Evolutionary conservation across 306 rosid species (phyloP), one percentile per base, ranked within the genome.

Genomic region (Neltuma alba): DNA sequence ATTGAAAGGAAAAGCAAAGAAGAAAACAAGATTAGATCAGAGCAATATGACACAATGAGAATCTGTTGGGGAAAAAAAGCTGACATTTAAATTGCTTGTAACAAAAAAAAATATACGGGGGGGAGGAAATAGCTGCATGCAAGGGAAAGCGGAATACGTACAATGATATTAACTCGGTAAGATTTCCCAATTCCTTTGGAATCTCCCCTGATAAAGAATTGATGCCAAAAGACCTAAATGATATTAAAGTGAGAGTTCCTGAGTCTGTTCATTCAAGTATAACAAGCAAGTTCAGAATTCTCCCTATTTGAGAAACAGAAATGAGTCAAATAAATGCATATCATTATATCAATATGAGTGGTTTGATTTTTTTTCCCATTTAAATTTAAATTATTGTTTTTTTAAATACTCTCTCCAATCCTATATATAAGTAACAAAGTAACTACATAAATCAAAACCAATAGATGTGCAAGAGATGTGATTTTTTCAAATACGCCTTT

Each of bases 201-300:
- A 94, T 82, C 85, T 80, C 85, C 62, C 98, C 96, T 27, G 97
- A 92, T 18, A 92, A 77, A 41, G 88, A 76, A 83, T 94, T 94
- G 66, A 82, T 80, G 80, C 93, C 92, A 15, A 94, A 0, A 50
- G 18, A 15, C 93, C 98, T 90, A 78, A 47, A 37, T 57, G 72
- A 79, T 42, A 62, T 7, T 58, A 58, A 25, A 15, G 4, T 5
- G 23, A 15, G 18, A 62, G 41, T 62, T 30, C 20, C 12, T 62
- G 23, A 31, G 23, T 62, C 6, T 31, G 9, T 15, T 25, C 58
- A 28, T 2, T 2, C 50, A 58, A 18, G 40, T 40, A 57, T 20
- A 28, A 2, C 60, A 45, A 41, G 62, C 16, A 57, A 57, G 9
- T 57, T 33, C 63, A 10, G 6, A 1, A 5, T 6, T 37, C 40